Evolutionary conservation across 257 asterid species (phyloP), one percentile per base, ranked within the genome.

Genomic region (Solanum piurae): DNA sequence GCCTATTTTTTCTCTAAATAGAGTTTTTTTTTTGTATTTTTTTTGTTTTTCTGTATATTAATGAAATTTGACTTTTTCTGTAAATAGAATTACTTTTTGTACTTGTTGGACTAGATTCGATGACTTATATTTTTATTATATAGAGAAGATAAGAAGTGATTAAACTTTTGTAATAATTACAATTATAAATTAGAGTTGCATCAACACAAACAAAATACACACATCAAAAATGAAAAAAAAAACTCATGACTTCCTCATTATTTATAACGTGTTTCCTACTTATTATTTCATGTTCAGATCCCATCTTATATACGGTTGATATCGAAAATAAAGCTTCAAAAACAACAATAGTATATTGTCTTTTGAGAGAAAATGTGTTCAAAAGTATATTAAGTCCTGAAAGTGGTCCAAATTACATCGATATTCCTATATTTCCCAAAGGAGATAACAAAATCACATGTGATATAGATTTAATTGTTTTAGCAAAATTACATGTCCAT

Each of bases 291-390:
- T 2, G 4, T 25, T 64, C 34, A 64, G 1, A 11, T 25, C 3
- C 1, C 71, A 10, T 55, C 11, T 0, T 12, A 5, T 64, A n/a
- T 13, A 25, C 34, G 0, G 2, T 66, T 66, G 0, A 64, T 64
- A 25, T 64, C 0, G 4, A 25, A 66, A 12, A 66, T 25, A 12
- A 12, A 12, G 4, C 4, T 66, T 66, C 33, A 2, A 6, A 25
- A 5, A 0, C 4, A 25, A 9, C 34, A 66, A 18, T 1, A 12
- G 0, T 66, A 7, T 29, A 11, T 25, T 66, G 73, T 66, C 6
- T 27, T 6, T 25, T 66, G 18, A 25, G 18, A 66, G 9, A 13
- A 66, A 11, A 66, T 66, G 33, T 66, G 16, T 5, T n/a, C 9
- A 13, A 66, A 2, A 4, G 34, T 5, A 12, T 12, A 11, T 12